Conservation (phyloP, 202 grass and related monocot genomes). For the Cymbopogon flexuosus region DNA sequence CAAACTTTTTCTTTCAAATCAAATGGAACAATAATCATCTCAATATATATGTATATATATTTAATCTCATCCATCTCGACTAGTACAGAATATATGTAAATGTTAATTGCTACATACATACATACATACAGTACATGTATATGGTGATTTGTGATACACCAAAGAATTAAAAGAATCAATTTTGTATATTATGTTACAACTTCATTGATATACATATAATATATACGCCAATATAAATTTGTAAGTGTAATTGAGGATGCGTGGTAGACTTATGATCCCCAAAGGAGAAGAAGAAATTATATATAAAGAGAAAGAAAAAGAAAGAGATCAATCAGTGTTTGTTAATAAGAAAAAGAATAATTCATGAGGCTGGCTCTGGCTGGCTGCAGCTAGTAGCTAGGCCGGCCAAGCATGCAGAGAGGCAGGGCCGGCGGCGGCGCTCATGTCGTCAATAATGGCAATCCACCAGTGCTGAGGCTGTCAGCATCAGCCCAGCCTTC, state of each 20-base stretch:
- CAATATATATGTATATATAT: neutral
- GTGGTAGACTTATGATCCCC: neutral
- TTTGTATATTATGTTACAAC: slow-evolving; percentile 31
- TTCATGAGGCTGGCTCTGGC: neutral
- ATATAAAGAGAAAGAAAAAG: neutral
- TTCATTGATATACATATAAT: slow-evolving; percentile 17
- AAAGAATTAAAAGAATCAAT: slow-evolving; percentile 52
- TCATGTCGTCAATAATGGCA: slow-evolving; percentile 65
- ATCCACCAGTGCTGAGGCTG: slow-evolving; percentile 64
- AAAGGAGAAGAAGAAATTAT: neutral
- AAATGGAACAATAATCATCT: neutral
- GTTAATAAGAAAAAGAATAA: slow-evolving; percentile 36
- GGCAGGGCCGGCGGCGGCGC: neutral
- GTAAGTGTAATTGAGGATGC: slow-evolving; percentile 28
- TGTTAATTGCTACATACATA: slow-evolving; percentile 23
- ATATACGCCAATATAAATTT: neutral
- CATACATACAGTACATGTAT: neutral
- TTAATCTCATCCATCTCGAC: neutral
- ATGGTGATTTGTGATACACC: neutral
- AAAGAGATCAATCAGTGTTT: slow-evolving; percentile 36
- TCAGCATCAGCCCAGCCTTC: slow-evolving; percentile 38
- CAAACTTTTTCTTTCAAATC: slow-evolving; percentile 4
- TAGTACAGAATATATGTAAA: neutral
- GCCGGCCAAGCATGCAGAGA: neutral
- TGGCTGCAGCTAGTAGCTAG: neutral